phyloP scores from a whole-genome alignment of 176 grass and related monocot genomes.

The Saccharum spontaneum region DNA sequence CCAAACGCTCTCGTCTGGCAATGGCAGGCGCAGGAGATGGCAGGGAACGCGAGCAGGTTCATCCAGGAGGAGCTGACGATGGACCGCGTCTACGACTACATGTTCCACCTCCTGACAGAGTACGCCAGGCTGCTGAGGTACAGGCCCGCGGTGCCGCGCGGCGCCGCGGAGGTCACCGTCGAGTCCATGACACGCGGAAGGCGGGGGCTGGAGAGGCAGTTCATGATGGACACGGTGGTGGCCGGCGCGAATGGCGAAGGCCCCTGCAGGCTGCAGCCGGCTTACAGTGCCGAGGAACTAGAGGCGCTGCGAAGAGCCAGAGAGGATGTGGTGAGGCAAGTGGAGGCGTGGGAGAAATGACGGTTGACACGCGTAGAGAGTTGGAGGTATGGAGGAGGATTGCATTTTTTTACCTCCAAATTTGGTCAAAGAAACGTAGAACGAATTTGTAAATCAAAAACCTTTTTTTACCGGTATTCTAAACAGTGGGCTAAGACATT shows the following conservation, averaged over 20 bases:
- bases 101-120: slow-evolving; percentile 54
- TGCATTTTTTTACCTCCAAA: no score
- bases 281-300: slow-evolving; percentile 26
- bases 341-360: slow-evolving; percentile 43
- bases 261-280: slow-evolving; percentile 39
- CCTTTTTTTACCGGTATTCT: no score
- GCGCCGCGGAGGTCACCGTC: slow-evolving; percentile 45
- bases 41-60: slow-evolving; percentile 40
- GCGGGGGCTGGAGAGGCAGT: slow-evolving; percentile 31
- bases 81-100: slow-evolving; percentile 63
- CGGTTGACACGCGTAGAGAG: neutral
- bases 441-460: no score
- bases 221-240: slow-evolving; percentile 46
- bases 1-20: neutral
- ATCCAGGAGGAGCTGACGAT: slow-evolving; percentile 52
- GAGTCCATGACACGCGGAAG: slow-evolving; percentile 39
- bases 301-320: slow-evolving; percentile 22
- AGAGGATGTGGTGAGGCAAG: slow-evolving; percentile 16
- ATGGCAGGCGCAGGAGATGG: slow-evolving; percentile 40
- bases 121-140: slow-evolving; percentile 47
- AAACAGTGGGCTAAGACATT: no score
- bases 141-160: slow-evolving; percentile 28
- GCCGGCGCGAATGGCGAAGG: neutral
- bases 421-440: no score
- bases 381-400: no score